Base-by-base conservation (phyloP, 768 basidiomycete species). In the Lactifluus echinatus region DNA sequence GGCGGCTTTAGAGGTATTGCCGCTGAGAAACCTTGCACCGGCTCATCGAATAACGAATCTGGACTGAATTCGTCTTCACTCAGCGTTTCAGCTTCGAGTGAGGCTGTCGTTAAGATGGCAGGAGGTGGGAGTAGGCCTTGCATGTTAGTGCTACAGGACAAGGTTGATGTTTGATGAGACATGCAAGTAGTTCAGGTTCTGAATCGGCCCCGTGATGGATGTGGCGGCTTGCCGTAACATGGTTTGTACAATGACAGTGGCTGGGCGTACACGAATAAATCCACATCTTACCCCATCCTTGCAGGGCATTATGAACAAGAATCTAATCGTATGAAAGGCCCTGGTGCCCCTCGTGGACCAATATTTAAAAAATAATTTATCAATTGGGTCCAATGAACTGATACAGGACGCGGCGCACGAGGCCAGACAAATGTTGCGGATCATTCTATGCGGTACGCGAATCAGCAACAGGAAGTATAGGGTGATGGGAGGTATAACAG, bases 361-460 rank as follows among this genome's bases (percentile, higher is more conserved):
- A 48, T n/a, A 2, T n/a, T 17, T 17, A 8, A 37, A 26, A 42
- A 26, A 24, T 8, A 24, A 12, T 21, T 6, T 19, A 42, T 58
- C 40, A 92, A 69, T 92, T 93, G 1, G 91, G 88, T 2, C 92
- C 92, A 66, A 94, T 82, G 59, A 31, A 31, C 31, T 31, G 31
- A 10, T 31, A 31, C 10, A 93, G 62, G 62, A 93, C 80, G 57
- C 85, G 76, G 61, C 89, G 75, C 4, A 93, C 89, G 12, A 93
- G 74, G 2, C 89, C 85, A 0, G 86, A 89, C 17, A 94, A 75
- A 67, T 90, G 84, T 45, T 91, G 81, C 0, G 90, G 90, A 63
- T 90, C 84, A 68, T 79, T 75, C 77, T 80, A 57, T 2, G 19
- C 34, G 2, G 19, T 10, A 21, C 15, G 28, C 40, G 1, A 37